phyloP scores from a whole-genome alignment of 768 basidiomycete species.

The Mycena olivaceomarginata region DNA sequence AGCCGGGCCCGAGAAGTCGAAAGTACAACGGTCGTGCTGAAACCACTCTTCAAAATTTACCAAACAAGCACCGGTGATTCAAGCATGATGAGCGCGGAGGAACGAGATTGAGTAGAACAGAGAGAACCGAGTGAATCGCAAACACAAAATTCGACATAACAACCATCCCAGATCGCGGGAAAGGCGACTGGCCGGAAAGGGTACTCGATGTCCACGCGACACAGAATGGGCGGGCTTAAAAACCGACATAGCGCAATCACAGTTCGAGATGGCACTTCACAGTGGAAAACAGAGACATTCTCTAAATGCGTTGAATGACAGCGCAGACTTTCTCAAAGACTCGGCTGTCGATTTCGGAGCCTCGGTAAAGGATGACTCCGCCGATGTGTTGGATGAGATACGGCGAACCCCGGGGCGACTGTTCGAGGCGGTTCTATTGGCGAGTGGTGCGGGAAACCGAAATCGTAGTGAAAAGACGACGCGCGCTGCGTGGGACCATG shows the following conservation, averaged over 20 bases:
- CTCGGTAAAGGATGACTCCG: not conserved
- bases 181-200: not conserved
- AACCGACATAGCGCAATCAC: not conserved
- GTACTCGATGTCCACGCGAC: not conserved
- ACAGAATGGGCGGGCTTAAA: not conserved
- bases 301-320: not conserved
- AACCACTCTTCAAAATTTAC: not conserved
- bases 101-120: not conserved
- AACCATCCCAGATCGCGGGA: not conserved
- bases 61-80: not conserved
- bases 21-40: not conserved
- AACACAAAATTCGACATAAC: not conserved
- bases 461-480: not conserved
- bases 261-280: not conserved
- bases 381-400: not conserved
- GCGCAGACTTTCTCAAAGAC: not conserved
- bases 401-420: not conserved
- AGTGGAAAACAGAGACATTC: not conserved
- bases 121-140: not conserved
- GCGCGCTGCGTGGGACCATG: not conserved
- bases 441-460: not conserved
- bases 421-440: not conserved
- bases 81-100: not conserved
- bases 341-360: not conserved
- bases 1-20: not conserved